Conservation (phyloP, 1,284 basidiomycete species). For the Sphagnurus paluster region DNA sequence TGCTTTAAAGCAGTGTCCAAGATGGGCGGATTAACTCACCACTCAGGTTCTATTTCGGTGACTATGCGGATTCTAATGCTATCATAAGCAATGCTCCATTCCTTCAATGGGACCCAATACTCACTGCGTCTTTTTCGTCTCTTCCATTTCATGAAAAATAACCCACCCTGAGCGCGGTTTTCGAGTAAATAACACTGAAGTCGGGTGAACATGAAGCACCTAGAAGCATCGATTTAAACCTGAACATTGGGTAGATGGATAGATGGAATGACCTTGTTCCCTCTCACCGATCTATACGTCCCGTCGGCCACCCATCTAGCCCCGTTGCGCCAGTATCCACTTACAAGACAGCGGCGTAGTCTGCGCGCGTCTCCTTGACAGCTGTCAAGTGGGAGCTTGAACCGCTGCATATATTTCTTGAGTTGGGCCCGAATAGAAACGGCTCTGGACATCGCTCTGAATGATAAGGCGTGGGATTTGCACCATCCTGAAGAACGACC, state of each 20-base stretch:
- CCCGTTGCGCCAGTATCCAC: conserved; percentile 93
- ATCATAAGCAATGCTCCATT: conserved; percentile 1
- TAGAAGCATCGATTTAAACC: conserved; percentile 30
- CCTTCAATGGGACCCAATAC: conserved; percentile 25
- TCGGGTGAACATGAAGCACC: conserved; percentile 90
- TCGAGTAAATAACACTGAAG: conserved; percentile 92
- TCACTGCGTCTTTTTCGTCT: conserved; percentile 90
- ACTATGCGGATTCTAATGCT: conserved; percentile 41
- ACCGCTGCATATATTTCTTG: conserved; percentile 89
- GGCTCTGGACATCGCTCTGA: conserved; percentile 89
- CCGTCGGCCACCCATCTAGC: conserved; percentile 89
- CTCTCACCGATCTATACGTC: conserved; percentile 83
- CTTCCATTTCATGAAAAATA: conserved; percentile 93
- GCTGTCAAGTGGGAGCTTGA: conserved; percentile 74
- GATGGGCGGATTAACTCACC: conserved; percentile 27
- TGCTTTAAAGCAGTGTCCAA: neutral
- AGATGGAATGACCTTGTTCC: conserved; percentile 64
- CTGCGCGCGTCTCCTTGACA: conserved; percentile 84
- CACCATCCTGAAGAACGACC: conserved; percentile 90
- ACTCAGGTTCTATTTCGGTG: conserved; percentile 48
- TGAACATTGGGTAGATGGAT: neutral
- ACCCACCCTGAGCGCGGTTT: conserved; percentile 91
- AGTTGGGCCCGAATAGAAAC: conserved; percentile 91
- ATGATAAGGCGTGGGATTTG: conserved; percentile 88
- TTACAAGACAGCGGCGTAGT: conserved; percentile 82